Evolutionary conservation across 805 yeast genomes (phyloP).

Genomic region (Yamadazyma sp.): DNA sequence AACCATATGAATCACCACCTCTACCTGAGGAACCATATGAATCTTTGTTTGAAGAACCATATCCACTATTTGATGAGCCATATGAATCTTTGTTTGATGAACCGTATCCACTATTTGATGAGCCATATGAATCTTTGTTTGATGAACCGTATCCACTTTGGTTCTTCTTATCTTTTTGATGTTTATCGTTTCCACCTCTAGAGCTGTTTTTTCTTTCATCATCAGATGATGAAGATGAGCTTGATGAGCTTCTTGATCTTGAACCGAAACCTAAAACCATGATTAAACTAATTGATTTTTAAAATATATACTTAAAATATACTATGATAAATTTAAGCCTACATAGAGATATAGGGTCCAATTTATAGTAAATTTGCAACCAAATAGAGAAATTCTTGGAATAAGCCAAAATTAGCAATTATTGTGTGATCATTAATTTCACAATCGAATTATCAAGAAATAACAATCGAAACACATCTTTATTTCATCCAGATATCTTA

Average conservation of each 20-base stretch:
- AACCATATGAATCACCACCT: constrained; percentile 14
- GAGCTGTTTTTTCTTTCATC: too few species aligned
- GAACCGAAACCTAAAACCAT: constrained; percentile 6
- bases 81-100: constrained; percentile 15
- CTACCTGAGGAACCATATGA: constrained; percentile 3
- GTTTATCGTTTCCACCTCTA: neutral
- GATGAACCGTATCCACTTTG: neutral
- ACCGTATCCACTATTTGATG: constrained; percentile 11
- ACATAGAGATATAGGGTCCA: neutral
- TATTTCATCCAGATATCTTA: neutral
- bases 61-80: neutral
- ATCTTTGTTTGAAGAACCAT: constrained; percentile 6
- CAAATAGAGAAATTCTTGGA: neutral
- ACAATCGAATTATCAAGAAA: too few species aligned
- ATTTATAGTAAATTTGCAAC: neutral
- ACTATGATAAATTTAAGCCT: neutral
- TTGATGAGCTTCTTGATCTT: constrained; percentile 2
- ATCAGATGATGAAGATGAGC: too few species aligned
- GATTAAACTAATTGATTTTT: neutral
- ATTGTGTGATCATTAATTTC: too few species aligned
- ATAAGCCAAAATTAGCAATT: neutral
- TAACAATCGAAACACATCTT: neutral
- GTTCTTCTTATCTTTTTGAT: constrained; percentile 1
- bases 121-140: constrained; percentile 12
- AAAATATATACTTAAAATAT: neutral